Conservation (phyloP, 306 rosid genomes). For the Sicyos baderoa region DNA sequence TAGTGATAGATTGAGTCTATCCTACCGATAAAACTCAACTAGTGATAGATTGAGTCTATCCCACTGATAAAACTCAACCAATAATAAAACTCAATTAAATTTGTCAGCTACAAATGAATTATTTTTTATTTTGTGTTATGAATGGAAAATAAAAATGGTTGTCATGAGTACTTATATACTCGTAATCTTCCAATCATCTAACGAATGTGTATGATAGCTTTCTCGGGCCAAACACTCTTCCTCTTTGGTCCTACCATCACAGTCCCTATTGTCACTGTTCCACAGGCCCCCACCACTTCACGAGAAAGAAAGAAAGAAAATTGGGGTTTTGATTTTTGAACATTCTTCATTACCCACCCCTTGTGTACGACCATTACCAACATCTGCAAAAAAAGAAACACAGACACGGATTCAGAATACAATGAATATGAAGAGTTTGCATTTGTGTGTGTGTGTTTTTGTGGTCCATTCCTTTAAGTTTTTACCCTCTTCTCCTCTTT, state of each 20-base stretch:
- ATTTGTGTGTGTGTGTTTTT: not conserved
- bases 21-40: no score
- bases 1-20: no score
- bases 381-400: not conserved
- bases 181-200: no score
- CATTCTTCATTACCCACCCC: conserved; percentile 1
- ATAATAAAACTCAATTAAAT: no score
- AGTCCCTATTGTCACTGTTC: conserved; percentile 5
- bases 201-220: no score
- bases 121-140: no score
- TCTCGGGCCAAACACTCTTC: not conserved
- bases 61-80: no score
- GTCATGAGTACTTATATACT: no score
- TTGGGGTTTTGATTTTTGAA: not conserved
- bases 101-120: no score
- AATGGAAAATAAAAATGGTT: no score
- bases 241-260: not conserved
- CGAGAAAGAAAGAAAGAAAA: conserved; percentile 21
- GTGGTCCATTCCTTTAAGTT: conserved; percentile 43
- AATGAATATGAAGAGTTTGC: not conserved
- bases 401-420: not conserved
- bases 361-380: conserved; percentile 12
- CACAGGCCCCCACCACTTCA: conserved; percentile 29
- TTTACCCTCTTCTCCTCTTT: not conserved
- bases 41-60: no score